Base-by-base conservation (phyloP, 2,329 filamentous ascomycete genomes). In the Cytospora piceicola region DNA sequence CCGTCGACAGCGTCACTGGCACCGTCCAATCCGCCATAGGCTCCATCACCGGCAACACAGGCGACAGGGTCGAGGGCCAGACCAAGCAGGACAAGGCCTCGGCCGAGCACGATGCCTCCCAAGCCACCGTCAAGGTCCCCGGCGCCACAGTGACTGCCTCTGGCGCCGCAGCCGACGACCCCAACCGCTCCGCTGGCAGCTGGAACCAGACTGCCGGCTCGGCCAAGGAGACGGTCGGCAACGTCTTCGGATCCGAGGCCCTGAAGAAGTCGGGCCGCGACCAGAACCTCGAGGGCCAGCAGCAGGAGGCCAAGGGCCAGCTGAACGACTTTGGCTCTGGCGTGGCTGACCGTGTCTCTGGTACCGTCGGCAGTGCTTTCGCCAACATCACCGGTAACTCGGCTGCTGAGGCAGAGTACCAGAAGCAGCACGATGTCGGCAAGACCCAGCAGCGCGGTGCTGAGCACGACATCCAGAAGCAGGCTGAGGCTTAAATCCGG, bases 141-240 rank as follows among this genome's bases (percentile, higher is more conserved):
- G 88, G 90, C 67, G 82, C 89, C 75, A 87, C 89, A 29, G 83
- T 91, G 65, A 89, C 89, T 14, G 85, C 87, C 0, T 92, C 92
- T 57, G 90, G 88, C 42, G 81, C 91, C 58, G 85, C 89, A 68
- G 83, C 86, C 71, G 92, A 97, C 77, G 83, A 92, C 77, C 82
- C 88, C 14, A 82, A 94, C 76, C 91, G 93, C 70, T 80, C 83
- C 27, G 76, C 86, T 22, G 94, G 94, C 53, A 83, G 84, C 22
- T 96, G 90, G 88, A 92, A 97, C 81, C 94, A 97, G 80, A 96
- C 93, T 6, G 74, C 94, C n/a, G 94, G 94, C 61, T 86, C 90
- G 0, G 89, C 89, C 53, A 97, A 97, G 82, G 92, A 97, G 76
- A 82, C 88, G 5, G 69, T 95, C 0, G 94, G 94, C 65, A 88